Base-by-base conservation (phyloP, 2,329 filamentous ascomycete species). In the Calonectria montana region DNA sequence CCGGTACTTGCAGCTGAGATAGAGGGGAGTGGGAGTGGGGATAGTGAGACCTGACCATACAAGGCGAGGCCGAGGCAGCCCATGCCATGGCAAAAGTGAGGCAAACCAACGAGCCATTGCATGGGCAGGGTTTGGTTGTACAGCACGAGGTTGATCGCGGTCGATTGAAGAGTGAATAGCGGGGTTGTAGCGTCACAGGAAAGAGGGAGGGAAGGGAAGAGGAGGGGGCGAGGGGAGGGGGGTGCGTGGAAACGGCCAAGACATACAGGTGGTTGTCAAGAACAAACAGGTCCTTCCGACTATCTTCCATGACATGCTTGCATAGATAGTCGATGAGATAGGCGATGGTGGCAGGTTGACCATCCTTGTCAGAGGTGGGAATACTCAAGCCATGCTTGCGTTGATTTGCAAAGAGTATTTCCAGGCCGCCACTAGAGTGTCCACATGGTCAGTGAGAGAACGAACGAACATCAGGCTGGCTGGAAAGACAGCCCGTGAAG, bases 321-420 rank as follows among this genome's bases (percentile, higher is more conserved):
- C 94, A 96, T 13, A 98, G 91, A 83, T 97, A 89, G 65, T 90
- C 84, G 76, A 98, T 93, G 67, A 99, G 89, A 81, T 89, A 94
- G 37, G 90, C 91, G 66, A 98, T 90, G 63, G 90, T 97, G 65
- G 91, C 86, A 12, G 90, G 88, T 69, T 86, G 85, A 61, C 91
- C 92, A 72, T 90, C 85, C 65, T 88, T 84, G 79, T 92, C 89
- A 67, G 81, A 87, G 35, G 89, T 84, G 23, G 96, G 94, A 48
- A 98, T 83, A 3, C 88, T 84, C 55, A 99, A 82, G 25, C 87
- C 85, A 82, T 96, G 94, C 77, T 91, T 93, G 68, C 93, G 91
- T 84, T 95, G 88, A 82, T 98, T 93, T 37, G 92, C 91, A 85
- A 99, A 99, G 75, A 99, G 92, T 86, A 98, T 93, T 85, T 99